Conservation (phyloP, 2,329 filamentous ascomycete species). For the Fonsecaea erecta region DNA sequence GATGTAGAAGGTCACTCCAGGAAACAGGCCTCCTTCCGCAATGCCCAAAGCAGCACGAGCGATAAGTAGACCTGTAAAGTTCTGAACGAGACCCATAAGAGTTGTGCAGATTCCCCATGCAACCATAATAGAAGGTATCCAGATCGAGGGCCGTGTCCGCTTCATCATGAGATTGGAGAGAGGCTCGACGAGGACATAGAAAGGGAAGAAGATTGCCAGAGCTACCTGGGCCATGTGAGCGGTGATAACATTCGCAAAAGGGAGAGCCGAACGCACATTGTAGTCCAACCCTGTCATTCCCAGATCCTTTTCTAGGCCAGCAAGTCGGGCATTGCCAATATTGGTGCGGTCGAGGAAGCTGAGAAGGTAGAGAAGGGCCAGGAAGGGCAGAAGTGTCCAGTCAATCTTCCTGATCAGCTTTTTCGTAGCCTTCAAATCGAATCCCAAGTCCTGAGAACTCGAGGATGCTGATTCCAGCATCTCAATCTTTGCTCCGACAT, state of each 20-base stretch:
- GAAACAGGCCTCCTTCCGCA: slow-evolving; percentile 44
- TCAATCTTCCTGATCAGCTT: slow-evolving; percentile 41
- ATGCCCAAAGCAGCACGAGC: slow-evolving; percentile 49
- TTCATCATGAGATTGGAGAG: slow-evolving; percentile 45
- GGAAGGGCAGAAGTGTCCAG: slow-evolving; percentile 48
- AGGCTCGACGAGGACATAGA: slow-evolving; percentile 39
- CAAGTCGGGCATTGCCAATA: slow-evolving; percentile 54
- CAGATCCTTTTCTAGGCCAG: slow-evolving; percentile 50
- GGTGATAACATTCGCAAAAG: not conserved
- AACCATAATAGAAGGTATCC: slow-evolving; percentile 36
- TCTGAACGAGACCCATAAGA: slow-evolving; percentile 55
- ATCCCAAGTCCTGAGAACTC: slow-evolving; percentile 35
- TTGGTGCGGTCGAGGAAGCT: slow-evolving; percentile 55
- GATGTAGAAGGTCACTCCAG: slow-evolving; percentile 42
- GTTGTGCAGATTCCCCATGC: slow-evolving; percentile 56
- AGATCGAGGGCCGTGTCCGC: slow-evolving; percentile 23
- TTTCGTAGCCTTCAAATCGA: slow-evolving; percentile 34
- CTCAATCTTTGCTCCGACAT: slow-evolving; percentile 29
- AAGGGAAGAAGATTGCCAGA: slow-evolving; percentile 33
- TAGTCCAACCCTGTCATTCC: slow-evolving; percentile 52
- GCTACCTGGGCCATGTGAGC: slow-evolving; percentile 39
- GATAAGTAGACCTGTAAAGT: slow-evolving; percentile 22
- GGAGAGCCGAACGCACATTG: slow-evolving; percentile 38
- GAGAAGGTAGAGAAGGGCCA: slow-evolving; percentile 67
- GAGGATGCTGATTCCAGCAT: slow-evolving; percentile 34